A percentile compares a stretch with the other conserved stretches of the same genome.
phyloP scores from a whole-genome alignment of 148 eudicot species.

The Rhododendron simsii region DNA sequence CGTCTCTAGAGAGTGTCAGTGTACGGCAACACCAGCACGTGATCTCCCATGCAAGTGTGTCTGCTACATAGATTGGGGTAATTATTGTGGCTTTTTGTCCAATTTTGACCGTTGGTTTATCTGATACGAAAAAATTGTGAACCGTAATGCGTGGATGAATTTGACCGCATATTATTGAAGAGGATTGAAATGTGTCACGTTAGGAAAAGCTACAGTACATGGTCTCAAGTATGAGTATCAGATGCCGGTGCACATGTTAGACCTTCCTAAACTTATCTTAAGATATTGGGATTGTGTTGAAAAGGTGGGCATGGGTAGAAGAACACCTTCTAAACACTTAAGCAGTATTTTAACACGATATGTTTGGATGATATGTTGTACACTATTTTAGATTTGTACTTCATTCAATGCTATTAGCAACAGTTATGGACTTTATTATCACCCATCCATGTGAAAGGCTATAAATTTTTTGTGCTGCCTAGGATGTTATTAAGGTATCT shows the following conservation, averaged over 20 bases:
- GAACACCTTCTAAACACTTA: background rate
- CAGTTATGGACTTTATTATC: background rate
- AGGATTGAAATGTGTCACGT: background rate
- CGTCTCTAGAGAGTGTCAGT: background rate
- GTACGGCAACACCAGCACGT: background rate
- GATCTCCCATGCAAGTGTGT: background rate
- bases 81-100: background rate
- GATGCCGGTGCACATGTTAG: background rate
- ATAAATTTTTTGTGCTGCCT: background rate
- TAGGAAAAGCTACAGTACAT: background rate
- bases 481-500: slow-evolving; percentile 8
- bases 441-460: background rate
- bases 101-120: background rate
- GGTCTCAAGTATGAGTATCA: background rate
- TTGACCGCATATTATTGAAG: background rate
- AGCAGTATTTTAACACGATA: background rate
- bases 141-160: background rate
- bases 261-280: background rate
- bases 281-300: background rate
- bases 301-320: background rate
- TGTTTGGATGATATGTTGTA: background rate
- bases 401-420: background rate
- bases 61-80: background rate
- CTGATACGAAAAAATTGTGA: background rate
- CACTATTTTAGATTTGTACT: background rate